A percentile compares a stretch with the other conserved stretches of the same genome.
phyloP scores from a whole-genome alignment of 83 land plant species.

The Larix sibirica region DNA sequence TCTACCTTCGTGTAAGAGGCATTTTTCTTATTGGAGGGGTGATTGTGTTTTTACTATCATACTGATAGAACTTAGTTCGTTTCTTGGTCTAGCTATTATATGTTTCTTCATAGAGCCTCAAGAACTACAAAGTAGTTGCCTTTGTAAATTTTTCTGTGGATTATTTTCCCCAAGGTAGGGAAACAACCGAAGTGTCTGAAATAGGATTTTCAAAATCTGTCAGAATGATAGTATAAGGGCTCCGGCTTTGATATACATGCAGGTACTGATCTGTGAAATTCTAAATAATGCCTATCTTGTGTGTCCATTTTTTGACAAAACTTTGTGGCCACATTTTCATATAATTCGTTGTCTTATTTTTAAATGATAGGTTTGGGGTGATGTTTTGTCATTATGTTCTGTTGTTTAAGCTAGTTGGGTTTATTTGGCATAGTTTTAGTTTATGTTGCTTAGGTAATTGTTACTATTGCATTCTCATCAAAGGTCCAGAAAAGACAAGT shows the following conservation, averaged over 20 bases:
- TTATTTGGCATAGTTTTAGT: no score
- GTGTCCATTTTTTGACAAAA: neutral
- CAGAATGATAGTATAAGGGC: neutral
- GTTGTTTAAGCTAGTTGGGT: neutral
- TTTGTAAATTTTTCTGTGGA: neutral
- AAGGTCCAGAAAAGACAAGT: no score
- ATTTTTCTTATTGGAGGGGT: neutral
- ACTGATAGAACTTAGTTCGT: neutral
- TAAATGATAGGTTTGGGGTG: neutral
- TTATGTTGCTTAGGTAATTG: no score
- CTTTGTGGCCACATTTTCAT: neutral
- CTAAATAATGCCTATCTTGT: neutral
- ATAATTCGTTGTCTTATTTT: neutral
- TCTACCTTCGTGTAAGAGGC: neutral
- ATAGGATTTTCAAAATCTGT: neutral
- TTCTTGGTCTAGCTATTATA: constrained; percentile 3
- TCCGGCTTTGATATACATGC: neutral
- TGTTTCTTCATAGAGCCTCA: neutral
- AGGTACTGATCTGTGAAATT: neutral
- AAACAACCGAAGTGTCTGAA: neutral
- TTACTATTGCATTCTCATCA: no score
- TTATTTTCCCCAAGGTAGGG: neutral
- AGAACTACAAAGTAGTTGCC: neutral
- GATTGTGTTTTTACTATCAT: neutral
- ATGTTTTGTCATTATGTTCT: neutral